These are phyloP conservation scores for Plasmodium yoelii DNA, from an alignment of 169 alveolate genomes.

Conservation along the genomic window DNA sequence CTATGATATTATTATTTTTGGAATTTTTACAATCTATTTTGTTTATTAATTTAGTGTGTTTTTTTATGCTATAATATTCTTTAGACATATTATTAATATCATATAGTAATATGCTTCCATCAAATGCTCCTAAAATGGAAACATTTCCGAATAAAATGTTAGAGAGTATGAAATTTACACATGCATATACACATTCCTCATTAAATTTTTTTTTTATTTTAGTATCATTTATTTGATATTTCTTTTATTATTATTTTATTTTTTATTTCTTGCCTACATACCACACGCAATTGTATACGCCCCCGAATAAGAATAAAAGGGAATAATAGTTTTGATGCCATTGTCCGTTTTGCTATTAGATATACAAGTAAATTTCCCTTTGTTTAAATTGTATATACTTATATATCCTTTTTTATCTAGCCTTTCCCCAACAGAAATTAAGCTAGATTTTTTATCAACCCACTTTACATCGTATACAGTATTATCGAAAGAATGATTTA, in stretches of 20 bases:
- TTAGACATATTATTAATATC: constrained; percentile 89
- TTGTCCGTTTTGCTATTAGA: constrained; percentile 79
- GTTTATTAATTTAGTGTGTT: constrained; percentile 89
- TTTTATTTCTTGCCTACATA: background rate
- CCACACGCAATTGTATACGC: constrained; percentile 83
- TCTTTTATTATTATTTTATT: background rate
- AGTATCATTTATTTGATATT: background rate
- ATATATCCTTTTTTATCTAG: constrained; percentile 90
- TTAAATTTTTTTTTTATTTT: background rate
- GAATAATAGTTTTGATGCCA: constrained; percentile 86
- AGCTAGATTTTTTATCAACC: constrained; percentile 90
- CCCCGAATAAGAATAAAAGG: constrained; percentile 86
- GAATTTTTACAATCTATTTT: constrained; percentile 89
- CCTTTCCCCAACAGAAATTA: constrained; percentile 88
- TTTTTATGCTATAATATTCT: constrained; percentile 84
- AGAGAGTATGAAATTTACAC: background rate
- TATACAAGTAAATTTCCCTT: constrained; percentile 83
- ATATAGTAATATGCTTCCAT: constrained; percentile 87
- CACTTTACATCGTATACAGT: constrained; percentile 92
- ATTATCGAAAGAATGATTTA: constrained; percentile 83
- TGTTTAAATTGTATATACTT: constrained; percentile 85
- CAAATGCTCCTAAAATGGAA: constrained; percentile 84
- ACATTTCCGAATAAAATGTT: background rate
- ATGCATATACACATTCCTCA: background rate
- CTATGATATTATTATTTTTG: constrained; percentile 92